Conservation (phyloP, 345 rosid species). For the Eucalyptus pauciflora region DNA sequence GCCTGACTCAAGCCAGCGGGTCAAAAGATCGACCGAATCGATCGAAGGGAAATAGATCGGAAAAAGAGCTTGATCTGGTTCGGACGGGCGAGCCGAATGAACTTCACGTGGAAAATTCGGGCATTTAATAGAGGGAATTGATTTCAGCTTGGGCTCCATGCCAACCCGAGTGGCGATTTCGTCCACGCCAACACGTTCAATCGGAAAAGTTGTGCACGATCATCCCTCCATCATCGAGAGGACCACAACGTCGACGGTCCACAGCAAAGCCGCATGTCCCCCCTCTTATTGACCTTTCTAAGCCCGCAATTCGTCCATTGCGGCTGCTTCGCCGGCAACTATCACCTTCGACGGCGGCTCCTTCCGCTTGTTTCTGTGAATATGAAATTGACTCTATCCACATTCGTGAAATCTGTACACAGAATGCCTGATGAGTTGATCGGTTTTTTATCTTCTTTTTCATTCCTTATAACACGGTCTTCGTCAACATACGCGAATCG, state of each 20-base stretch:
- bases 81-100: background rate
- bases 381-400: background rate
- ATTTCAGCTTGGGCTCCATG: background rate
- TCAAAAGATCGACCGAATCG: background rate
- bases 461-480: background rate
- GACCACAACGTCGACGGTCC: background rate
- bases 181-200: background rate
- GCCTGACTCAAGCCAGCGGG: background rate
- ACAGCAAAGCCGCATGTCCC: background rate
- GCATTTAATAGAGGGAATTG: background rate
- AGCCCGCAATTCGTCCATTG: background rate
- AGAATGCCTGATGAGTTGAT: background rate
- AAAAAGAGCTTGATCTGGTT: background rate
- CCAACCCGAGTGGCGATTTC: background rate
- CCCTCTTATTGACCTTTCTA: background rate
- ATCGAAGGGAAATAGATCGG: background rate
- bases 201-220: background rate
- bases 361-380: background rate
- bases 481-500: background rate
- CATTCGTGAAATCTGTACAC: background rate
- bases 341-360: background rate
- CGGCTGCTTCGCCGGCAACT: background rate
- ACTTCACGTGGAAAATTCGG: background rate
- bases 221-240: background rate
- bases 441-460: too few species aligned